Evolutionary conservation across 345 rosid genomes (phyloP).

Genomic region (Hibiscus tridactylites): DNA sequence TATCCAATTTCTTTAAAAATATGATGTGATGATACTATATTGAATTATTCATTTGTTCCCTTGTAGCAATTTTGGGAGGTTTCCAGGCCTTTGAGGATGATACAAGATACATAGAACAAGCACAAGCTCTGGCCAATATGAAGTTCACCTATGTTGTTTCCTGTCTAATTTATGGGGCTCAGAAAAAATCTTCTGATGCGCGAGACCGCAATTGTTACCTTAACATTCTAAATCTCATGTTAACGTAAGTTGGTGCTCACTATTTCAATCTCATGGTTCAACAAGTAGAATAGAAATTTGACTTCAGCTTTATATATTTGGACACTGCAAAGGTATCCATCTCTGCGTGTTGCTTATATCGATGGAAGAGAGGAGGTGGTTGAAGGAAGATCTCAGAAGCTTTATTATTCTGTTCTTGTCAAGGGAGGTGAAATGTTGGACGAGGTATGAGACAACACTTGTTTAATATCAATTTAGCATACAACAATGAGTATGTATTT

Average conservation of each 20-base stretch:
- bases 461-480: slow-evolving; percentile 2
- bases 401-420: slow-evolving; percentile 78
- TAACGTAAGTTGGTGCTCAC: slow-evolving; percentile 44
- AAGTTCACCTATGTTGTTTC: slow-evolving; percentile 98
- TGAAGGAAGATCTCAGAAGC: slow-evolving; percentile 45
- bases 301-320: slow-evolving; percentile 10
- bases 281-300: background rate
- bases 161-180: slow-evolving; percentile 84
- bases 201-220: slow-evolving; percentile 58
- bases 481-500: background rate
- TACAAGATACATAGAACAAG: slow-evolving; percentile 21
- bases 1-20: slow-evolving; percentile 3
- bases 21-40: slow-evolving; percentile 4
- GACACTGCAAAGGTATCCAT: slow-evolving; percentile 54
- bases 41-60: slow-evolving; percentile 8
- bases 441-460: slow-evolving; percentile 44
- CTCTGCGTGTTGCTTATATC: slow-evolving; percentile 88
- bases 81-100: slow-evolving; percentile 23
- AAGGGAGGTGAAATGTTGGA: slow-evolving; percentile 72
- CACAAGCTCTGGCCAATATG: slow-evolving; percentile 70
- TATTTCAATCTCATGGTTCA: slow-evolving; percentile 1
- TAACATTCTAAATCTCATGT: slow-evolving; percentile 81
- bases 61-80: slow-evolving; percentile 36
- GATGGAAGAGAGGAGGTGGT: slow-evolving; percentile 71
- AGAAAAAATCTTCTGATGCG: slow-evolving; percentile 54